Evolutionary conservation across 306 rosid species (phyloP).

Genomic region (Acacia melanoxylon): DNA sequence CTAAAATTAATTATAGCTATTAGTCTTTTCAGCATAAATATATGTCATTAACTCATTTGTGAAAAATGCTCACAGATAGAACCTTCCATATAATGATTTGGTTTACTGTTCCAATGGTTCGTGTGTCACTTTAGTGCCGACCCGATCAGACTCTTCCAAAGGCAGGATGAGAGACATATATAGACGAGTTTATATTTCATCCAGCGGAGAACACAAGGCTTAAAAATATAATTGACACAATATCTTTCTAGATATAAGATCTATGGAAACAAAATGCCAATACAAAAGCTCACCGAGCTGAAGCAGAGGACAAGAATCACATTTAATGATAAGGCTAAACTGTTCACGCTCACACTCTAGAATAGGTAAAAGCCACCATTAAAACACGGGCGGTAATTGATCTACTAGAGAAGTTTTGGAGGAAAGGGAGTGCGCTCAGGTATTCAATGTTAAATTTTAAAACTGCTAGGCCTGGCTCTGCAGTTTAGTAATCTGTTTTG

Average conservation of each 20-base stretch:
- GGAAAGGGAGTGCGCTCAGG: neutral
- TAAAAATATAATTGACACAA: neutral
- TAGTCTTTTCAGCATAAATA: constrained; percentile 10
- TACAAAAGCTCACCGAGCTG: neutral
- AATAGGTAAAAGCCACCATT: neutral
- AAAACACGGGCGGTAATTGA: neutral
- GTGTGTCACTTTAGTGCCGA: constrained; percentile 10
- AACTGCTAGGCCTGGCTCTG: constrained; percentile 13
- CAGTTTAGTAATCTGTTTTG: neutral
- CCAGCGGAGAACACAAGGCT: neutral
- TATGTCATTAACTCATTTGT: neutral
- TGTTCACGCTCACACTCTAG: neutral
- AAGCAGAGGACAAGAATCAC: constrained; percentile 12
- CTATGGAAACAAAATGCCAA: neutral
- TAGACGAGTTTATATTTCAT: neutral
- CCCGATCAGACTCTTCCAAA: constrained; percentile 9
- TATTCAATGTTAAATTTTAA: constrained; percentile 12
- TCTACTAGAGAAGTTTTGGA: neutral
- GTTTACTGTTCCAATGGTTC: constrained; percentile 7
- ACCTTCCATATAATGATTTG: neutral
- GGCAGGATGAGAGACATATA: constrained; percentile 3
- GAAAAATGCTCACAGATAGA: neutral
- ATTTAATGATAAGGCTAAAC: constrained; percentile 9
- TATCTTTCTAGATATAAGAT: neutral
- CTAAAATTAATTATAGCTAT: neutral